These are phyloP conservation scores for Silene conica DNA, from an alignment of 148 eudicot species.

Conservation along the genomic window DNA sequence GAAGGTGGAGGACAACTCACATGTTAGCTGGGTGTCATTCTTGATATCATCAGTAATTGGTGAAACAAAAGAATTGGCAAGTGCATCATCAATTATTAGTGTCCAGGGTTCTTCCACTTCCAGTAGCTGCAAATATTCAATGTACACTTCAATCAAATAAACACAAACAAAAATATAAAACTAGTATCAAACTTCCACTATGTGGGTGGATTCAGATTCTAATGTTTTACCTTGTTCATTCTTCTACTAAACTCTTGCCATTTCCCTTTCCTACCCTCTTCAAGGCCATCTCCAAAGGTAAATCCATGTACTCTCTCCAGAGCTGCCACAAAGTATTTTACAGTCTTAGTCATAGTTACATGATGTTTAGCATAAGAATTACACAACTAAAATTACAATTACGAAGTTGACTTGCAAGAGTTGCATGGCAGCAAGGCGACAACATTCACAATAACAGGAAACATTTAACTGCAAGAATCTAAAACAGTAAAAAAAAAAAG, in stretches of 20 bases:
- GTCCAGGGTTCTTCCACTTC: conserved; percentile 83
- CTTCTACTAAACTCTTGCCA: conserved; percentile 74
- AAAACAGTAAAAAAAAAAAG: not conserved
- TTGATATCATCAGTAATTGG: conserved; percentile 76
- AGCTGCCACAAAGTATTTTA: conserved; percentile 40
- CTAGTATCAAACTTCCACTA: not conserved
- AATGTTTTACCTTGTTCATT: conserved; percentile 54
- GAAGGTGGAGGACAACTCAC: conserved; percentile 42
- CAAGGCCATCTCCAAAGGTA: conserved; percentile 91
- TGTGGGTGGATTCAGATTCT: not conserved
- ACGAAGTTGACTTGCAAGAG: not conserved
- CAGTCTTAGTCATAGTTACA: not conserved
- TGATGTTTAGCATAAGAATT: not conserved
- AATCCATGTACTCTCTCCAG: conserved; percentile 92
- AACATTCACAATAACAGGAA: not conserved
- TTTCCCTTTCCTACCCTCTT: conserved; percentile 56
- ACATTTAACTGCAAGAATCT: not conserved
- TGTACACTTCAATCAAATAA: not conserved
- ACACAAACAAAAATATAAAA: not conserved
- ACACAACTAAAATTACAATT: not conserved
- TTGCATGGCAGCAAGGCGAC: not conserved
- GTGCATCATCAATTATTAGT: conserved; percentile 76
- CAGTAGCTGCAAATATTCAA: conserved; percentile 51
- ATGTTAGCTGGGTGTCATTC: conserved; percentile 62
- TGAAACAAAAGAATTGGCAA: conserved; percentile 86